These are phyloP conservation scores for Phytophthora kernoviae DNA, from an alignment of 352 stramenopile species.

Conservation along the genomic window DNA sequence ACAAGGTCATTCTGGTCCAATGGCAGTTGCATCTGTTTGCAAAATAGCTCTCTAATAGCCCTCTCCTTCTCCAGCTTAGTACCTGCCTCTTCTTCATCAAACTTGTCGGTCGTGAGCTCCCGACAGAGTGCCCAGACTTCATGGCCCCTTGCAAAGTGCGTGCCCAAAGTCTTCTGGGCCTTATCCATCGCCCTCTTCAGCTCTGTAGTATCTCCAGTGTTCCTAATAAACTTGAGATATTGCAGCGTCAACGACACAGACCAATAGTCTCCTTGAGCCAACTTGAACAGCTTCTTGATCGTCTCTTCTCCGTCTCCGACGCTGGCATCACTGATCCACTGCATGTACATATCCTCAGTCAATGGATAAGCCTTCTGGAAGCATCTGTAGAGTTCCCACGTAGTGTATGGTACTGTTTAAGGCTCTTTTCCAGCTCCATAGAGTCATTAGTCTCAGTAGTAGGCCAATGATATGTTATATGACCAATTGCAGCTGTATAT, in stretches of 20 bases:
- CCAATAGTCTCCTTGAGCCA: slow-evolving; percentile 56
- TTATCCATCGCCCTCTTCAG: slow-evolving; percentile 38
- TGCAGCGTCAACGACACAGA: slow-evolving; percentile 52
- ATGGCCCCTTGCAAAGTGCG: slow-evolving; percentile 62
- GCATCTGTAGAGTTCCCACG: slow-evolving; percentile 38
- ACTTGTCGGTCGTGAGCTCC: slow-evolving; percentile 42
- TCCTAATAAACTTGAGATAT: slow-evolving; percentile 42
- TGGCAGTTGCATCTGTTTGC: slow-evolving; percentile 59
- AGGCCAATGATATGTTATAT: slow-evolving; percentile 42
- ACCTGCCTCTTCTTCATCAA: slow-evolving; percentile 26
- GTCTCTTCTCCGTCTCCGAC: slow-evolving; percentile 6
- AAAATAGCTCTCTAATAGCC: slow-evolving; percentile 45
- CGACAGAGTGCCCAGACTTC: slow-evolving; percentile 66
- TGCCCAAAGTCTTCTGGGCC: slow-evolving; percentile 39
- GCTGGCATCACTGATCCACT: slow-evolving; percentile 53
- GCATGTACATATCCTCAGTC: slow-evolving; percentile 55
- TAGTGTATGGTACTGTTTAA: slow-evolving; percentile 27
- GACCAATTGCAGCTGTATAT: slow-evolving; percentile 37
- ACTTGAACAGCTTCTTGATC: slow-evolving; percentile 41
- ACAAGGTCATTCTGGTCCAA: slow-evolving; percentile 74
- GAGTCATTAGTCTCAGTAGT: slow-evolving; percentile 6
- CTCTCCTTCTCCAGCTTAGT: slow-evolving; percentile 40
- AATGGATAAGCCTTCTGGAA: slow-evolving; percentile 69
- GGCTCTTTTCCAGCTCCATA: slow-evolving; percentile 8
- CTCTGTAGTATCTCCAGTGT: slow-evolving; percentile 25